Evolutionary conservation across 345 rosid species (phyloP).

Genomic region (Aquilaria yunnanensis): DNA sequence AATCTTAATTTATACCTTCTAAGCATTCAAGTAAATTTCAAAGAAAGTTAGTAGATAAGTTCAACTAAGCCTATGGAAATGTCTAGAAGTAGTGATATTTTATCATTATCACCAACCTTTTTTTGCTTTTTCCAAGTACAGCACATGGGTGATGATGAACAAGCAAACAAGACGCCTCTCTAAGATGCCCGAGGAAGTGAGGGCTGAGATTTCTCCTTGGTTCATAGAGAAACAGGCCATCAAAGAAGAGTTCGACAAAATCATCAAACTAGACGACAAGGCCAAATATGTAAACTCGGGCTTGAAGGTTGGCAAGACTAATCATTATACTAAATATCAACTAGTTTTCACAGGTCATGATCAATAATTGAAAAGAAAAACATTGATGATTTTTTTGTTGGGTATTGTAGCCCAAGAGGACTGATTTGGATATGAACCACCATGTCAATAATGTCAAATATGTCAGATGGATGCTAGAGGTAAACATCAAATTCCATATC

Average conservation of each 20-base stretch:
- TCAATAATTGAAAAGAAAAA: not conserved
- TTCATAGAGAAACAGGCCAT: conserved; percentile 55
- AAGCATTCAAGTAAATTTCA: no score
- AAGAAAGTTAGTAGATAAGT: no score
- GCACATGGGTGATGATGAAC: conserved; percentile 79
- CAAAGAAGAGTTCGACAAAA: conserved; percentile 49
- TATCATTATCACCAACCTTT: no score
- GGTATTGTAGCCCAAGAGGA: conserved; percentile 42
- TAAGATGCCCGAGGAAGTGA: conserved; percentile 61
- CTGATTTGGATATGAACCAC: conserved; percentile 66
- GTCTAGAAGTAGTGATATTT: no score
- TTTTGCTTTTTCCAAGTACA: conserved; percentile 17
- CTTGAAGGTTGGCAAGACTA: conserved; percentile 26
- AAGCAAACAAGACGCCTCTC: conserved; percentile 59
- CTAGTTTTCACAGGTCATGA: not conserved
- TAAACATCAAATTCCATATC: conserved; percentile 4
- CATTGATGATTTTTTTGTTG: conserved; percentile 2
- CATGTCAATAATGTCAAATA: conserved; percentile 75
- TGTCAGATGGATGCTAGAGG: conserved; percentile 75
- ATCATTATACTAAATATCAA: conserved; percentile 5
- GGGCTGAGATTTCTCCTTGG: conserved; percentile 62
- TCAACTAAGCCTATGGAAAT: no score
- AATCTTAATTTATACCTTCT: no score
- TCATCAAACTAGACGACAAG: conserved; percentile 39
- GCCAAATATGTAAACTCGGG: conserved; percentile 45